Evolutionary conservation across 495 filamentous ascomycete genomes (phyloP), one percentile per base, ranked within the genome.

Genomic region (Oleoguttula mirabilis): DNA sequence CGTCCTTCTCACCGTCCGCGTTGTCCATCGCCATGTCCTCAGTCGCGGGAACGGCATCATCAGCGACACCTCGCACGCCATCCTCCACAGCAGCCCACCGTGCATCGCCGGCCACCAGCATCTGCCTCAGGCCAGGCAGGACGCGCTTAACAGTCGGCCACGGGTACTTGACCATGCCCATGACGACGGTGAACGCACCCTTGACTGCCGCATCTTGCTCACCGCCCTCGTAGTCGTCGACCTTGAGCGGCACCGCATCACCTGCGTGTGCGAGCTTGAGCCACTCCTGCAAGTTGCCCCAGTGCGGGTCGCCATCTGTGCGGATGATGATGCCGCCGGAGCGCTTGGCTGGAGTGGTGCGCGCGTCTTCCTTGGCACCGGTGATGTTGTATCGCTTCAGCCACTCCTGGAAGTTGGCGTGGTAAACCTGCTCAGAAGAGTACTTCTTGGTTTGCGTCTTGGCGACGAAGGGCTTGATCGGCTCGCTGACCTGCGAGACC

Each of bases 211-310:
- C 10, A 5, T 10, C 20, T 2, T 33, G 16, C 8, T 4, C 4
- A 14, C 15, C 31, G 14, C 11, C 4, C 2, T 33, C 31, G 5
- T 21, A 4, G 10, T 37, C 17, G 3, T 14, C 32, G 10, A 2
- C 32, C 7, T 28, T n/a, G n/a, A 44, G 33, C 16, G 31, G 12
- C 3, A 28, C 16, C 4, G 17, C 32, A 10, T 37, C 5, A 2
- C 22, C 32, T 7, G 10, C 7, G 23, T 43, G 41, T 2, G 19
- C 27, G 12, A 35, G 20, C 21, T 27, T 4, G 3, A 43, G 41
- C 41, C 41, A 43, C 8, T 35, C 30, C 5, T 35, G 30, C 15
- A 43, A 17, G 24, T 43, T 43, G 8, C n/a, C 30, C 31, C 30
- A 43, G 41, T 43, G 30, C 30, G 41, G 41, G 4, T 4, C 14